Conservation (phyloP, 495 filamentous ascomycete species). For the Penicillium mononematosum region DNA sequence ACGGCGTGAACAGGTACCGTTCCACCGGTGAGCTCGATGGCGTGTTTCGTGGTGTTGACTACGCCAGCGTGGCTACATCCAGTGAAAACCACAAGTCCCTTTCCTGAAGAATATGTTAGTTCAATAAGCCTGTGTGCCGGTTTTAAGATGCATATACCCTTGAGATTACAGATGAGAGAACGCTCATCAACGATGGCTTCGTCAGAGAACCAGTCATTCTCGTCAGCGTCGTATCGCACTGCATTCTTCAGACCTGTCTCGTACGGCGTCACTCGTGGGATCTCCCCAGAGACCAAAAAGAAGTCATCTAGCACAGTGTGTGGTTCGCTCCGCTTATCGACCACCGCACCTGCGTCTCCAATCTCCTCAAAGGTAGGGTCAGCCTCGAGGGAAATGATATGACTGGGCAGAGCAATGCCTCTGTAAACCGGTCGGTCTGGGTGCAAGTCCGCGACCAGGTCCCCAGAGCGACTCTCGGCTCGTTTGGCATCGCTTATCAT, state of each 20-base stretch:
- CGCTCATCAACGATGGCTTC: constrained; percentile 58
- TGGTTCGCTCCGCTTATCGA: constrained; percentile 43
- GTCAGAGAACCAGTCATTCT: constrained; percentile 54
- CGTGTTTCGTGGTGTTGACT: constrained; percentile 55
- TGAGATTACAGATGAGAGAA: constrained; percentile 58
- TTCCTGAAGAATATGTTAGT: constrained; percentile 32
- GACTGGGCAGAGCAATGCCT: constrained; percentile 45
- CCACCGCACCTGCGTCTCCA: constrained; percentile 42
- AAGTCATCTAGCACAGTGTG: constrained; percentile 55
- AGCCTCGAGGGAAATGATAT: constrained; percentile 53
- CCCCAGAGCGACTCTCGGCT: constrained; percentile 23
- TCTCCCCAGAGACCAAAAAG: constrained; percentile 59
- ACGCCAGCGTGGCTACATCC: constrained; percentile 63
- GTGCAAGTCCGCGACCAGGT: constrained; percentile 53
- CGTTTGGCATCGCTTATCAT: constrained; percentile 51
- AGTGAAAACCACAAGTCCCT: constrained; percentile 61
- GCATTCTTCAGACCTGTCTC: constrained; percentile 52
- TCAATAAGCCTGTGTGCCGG: background rate
- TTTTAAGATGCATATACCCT: constrained; percentile 35
- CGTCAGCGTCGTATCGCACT: constrained; percentile 45
- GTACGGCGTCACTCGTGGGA: constrained; percentile 54
- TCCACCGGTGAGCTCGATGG: constrained; percentile 39
- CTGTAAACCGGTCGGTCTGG: constrained; percentile 55
- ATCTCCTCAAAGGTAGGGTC: constrained; percentile 59
- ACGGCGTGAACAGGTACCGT: constrained; percentile 53